Conservation (phyloP, 2,329 filamentous ascomycete species). For the Colletotrichum sp. region DNA sequence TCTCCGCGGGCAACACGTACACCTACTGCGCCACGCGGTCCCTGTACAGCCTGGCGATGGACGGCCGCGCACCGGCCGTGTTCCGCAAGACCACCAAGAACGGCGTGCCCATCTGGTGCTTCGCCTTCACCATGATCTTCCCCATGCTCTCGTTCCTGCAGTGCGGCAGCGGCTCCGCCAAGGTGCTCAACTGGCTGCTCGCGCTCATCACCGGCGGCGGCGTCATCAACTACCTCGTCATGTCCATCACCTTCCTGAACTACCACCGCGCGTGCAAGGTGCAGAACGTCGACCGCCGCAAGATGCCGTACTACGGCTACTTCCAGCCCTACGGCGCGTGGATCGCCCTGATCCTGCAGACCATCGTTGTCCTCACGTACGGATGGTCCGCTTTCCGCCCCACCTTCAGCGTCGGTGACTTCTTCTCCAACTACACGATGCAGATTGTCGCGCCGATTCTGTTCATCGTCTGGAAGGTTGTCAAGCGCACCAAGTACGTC, state of each 20-base stretch:
- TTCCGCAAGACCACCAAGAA: constrained; percentile 33
- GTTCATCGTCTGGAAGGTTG: constrained; percentile 62
- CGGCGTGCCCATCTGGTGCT: constrained; percentile 30
- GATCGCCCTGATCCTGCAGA: constrained; percentile 60
- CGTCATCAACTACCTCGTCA: constrained; percentile 20
- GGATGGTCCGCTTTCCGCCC: constrained; percentile 69
- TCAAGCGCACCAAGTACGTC: constrained; percentile 63
- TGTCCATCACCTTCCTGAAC: constrained; percentile 61
- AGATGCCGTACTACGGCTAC: constrained; percentile 69
- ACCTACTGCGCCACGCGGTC: constrained; percentile 61
- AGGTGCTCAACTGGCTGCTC: constrained; percentile 69
- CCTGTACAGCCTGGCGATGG: constrained; percentile 60
- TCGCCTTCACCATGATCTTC: constrained; percentile 15
- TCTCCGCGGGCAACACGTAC: constrained; percentile 60
- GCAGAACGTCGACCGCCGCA: constrained; percentile 61
- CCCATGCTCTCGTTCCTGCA: constrained; percentile 20
- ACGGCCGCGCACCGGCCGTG: constrained; percentile 52
- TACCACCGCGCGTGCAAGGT: constrained; percentile 61
- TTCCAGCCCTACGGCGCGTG: constrained; percentile 68
- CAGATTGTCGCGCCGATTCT: constrained; percentile 63
- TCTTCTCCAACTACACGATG: constrained; percentile 69
- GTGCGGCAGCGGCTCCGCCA: constrained; percentile 53
- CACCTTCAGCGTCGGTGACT: constrained; percentile 59
- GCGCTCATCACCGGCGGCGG: constrained; percentile 64
- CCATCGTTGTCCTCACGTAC: constrained; percentile 64